Conservation (phyloP, 805 yeast species). For the Sporopachydermia lactativora region DNA sequence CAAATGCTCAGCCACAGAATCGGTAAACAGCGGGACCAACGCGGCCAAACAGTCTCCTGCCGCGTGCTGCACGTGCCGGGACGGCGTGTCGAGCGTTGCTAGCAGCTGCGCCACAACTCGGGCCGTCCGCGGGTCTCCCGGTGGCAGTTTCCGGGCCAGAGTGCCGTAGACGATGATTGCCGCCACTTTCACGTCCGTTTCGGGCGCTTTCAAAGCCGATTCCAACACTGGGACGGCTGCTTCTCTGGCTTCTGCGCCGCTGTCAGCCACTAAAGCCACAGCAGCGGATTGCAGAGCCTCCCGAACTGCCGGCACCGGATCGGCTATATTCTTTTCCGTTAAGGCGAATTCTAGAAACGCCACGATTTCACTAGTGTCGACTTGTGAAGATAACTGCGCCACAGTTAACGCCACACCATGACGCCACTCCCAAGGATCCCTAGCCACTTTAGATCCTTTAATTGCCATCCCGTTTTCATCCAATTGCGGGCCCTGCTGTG, state of each 20-base stretch:
- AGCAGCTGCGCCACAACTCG: slow-evolving; percentile 57
- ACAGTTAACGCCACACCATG: slow-evolving; percentile 67
- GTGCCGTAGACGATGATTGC: slow-evolving; percentile 84
- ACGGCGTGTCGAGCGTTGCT: slow-evolving; percentile 69
- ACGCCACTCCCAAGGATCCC: slow-evolving; percentile 76
- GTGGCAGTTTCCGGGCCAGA: slow-evolving; percentile 68
- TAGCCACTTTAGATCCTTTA: slow-evolving; percentile 41
- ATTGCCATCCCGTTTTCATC: slow-evolving; percentile 74
- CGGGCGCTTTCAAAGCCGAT: slow-evolving; percentile 32
- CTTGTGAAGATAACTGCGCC: slow-evolving; percentile 30
- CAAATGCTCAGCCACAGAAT: slow-evolving; percentile 37
- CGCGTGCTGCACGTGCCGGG: slow-evolving; percentile 82
- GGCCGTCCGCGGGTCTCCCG: slow-evolving; percentile 48
- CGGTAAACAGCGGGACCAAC: slow-evolving; percentile 44
- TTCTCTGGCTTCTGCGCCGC: slow-evolving; percentile 60
- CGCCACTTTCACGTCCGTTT: slow-evolving; percentile 25
- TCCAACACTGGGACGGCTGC: slow-evolving; percentile 73
- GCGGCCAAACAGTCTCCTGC: slow-evolving; percentile 81
- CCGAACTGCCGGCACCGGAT: slow-evolving; percentile 55
- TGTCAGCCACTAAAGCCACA: slow-evolving; percentile 45
- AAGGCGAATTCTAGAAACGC: slow-evolving; percentile 47
- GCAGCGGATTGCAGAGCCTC: slow-evolving; percentile 89
- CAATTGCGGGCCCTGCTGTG: slow-evolving; percentile 61
- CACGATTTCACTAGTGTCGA: slow-evolving; percentile 24
- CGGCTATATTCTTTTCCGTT: slow-evolving; percentile 52